A percentile compares a stretch with the other conserved stretches of the same genome.
Evolutionary conservation across 2,329 filamentous ascomycete genomes (phyloP).

Genomic region (Colletotrichum sidae): DNA sequence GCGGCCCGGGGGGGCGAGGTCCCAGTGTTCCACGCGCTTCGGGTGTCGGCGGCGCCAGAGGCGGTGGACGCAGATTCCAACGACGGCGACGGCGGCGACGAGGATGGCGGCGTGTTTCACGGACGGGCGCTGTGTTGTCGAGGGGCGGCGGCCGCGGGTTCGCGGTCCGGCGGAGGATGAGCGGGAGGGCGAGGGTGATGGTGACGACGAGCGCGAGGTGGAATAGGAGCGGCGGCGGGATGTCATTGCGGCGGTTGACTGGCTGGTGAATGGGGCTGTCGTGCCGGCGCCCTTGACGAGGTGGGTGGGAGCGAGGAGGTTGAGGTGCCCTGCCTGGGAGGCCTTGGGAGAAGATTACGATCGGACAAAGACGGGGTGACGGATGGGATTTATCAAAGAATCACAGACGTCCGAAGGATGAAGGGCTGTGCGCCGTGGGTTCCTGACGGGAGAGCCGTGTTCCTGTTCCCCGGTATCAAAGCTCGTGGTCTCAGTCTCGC

Average conservation of each 20-base stretch:
- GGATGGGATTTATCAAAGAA: conserved; percentile 12
- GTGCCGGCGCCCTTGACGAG: not conserved
- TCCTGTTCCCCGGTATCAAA: conserved; percentile 32
- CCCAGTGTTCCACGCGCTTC: conserved; percentile 47
- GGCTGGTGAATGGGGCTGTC: not conserved
- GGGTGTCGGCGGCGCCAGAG: conserved; percentile 49
- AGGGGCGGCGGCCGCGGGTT: conserved; percentile 18
- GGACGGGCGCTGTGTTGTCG: conserved; percentile 32
- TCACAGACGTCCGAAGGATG: not conserved
- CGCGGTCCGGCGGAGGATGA: conserved; percentile 28
- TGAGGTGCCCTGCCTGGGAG: not conserved
- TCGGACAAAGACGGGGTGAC: not conserved
- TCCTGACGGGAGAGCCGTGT: conserved; percentile 10
- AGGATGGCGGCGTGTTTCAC: conserved; percentile 48
- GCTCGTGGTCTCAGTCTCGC: conserved; percentile 13
- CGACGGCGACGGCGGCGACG: conserved; percentile 50
- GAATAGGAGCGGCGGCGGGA: not conserved
- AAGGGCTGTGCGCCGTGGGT: conserved; percentile 19
- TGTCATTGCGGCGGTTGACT: conserved; percentile 1
- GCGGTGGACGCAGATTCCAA: conserved; percentile 48
- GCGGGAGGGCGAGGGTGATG: conserved; percentile 38
- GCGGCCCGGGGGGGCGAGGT: conserved; percentile 24
- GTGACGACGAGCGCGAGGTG: conserved; percentile 30
- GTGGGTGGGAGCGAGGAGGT: not conserved
- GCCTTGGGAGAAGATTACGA: not conserved